These are phyloP conservation scores for Pichia sp. DNA, from an alignment of 1,139 yeast species.

Conservation along the genomic window DNA sequence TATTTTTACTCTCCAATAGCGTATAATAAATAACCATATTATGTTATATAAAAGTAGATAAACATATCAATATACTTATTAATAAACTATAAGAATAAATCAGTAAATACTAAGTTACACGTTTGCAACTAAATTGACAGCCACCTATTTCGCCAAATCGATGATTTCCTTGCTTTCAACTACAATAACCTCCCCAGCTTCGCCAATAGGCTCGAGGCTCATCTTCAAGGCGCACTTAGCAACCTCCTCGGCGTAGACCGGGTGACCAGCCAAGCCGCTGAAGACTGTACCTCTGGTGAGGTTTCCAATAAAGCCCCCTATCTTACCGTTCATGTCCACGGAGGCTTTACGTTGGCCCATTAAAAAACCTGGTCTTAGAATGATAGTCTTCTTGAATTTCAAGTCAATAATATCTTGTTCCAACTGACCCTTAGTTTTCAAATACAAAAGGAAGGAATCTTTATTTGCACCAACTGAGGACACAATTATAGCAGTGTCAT, in stretches of 20 bases:
- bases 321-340: conserved; percentile 37
- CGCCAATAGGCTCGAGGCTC: conserved; percentile 22
- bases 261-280: conserved; percentile 33
- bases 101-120: background rate
- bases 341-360: conserved; percentile 53
- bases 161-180: conserved; percentile 23
- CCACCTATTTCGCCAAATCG: conserved; percentile 13
- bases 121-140: background rate
- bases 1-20: conserved; percentile 9
- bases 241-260: conserved; percentile 47
- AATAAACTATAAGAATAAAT: conserved; percentile 1
- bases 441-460: conserved; percentile 51
- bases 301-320: conserved; percentile 32
- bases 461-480: conserved; percentile 57
- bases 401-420: conserved; percentile 56
- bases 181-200: conserved; percentile 24
- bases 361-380: conserved; percentile 66
- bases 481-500: conserved; percentile 58
- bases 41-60: conserved; percentile 10
- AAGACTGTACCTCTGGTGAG: conserved; percentile 35
- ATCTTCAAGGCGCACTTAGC: conserved; percentile 40
- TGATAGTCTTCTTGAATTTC: conserved; percentile 61
- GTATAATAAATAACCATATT: conserved; percentile 7
- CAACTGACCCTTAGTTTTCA: conserved; percentile 58
- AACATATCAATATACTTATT: conserved; percentile 2